phyloP scores from a whole-genome alignment of 306 rosid species.

The Lablab purpureus region DNA sequence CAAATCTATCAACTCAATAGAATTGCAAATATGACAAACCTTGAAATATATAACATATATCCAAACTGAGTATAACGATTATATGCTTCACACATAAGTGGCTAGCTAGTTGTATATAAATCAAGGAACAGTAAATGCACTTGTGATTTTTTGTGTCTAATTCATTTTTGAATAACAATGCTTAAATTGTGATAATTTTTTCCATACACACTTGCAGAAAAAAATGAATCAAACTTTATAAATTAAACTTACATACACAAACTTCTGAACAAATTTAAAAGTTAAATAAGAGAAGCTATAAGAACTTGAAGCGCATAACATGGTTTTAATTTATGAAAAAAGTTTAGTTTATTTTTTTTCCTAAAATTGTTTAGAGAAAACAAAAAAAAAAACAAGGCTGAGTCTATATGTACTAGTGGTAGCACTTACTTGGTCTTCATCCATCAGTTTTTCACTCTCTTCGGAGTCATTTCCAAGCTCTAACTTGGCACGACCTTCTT shows the following conservation, averaged over 20 bases:
- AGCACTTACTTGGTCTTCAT: conserved; percentile 81
- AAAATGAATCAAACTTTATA: too few species aligned
- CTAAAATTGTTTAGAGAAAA: background rate
- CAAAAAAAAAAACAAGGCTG: background rate
- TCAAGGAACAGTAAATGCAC: background rate
- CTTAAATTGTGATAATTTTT: background rate
- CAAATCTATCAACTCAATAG: conserved; percentile 12
- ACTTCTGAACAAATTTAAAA: too few species aligned
- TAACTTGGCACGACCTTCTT: conserved; percentile 50
- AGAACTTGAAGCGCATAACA: background rate
- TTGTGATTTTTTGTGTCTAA: background rate
- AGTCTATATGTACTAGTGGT: background rate
- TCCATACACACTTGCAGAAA: background rate
- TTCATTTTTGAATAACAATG: background rate
- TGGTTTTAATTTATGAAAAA: too few species aligned
- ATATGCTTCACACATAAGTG: background rate
- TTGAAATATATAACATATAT: background rate
- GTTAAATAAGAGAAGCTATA: background rate
- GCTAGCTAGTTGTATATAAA: background rate
- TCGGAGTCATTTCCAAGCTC: conserved; percentile 53
- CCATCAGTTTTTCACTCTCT: conserved; percentile 49
- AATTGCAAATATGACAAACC: conserved; percentile 10
- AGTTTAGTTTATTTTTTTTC: too few species aligned
- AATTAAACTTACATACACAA: too few species aligned
- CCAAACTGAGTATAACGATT: background rate